A percentile compares a stretch with the other conserved stretches of the same genome.
Conservation (phyloP, 202 grass and related monocot species). For the Zizania palustris region DNA sequence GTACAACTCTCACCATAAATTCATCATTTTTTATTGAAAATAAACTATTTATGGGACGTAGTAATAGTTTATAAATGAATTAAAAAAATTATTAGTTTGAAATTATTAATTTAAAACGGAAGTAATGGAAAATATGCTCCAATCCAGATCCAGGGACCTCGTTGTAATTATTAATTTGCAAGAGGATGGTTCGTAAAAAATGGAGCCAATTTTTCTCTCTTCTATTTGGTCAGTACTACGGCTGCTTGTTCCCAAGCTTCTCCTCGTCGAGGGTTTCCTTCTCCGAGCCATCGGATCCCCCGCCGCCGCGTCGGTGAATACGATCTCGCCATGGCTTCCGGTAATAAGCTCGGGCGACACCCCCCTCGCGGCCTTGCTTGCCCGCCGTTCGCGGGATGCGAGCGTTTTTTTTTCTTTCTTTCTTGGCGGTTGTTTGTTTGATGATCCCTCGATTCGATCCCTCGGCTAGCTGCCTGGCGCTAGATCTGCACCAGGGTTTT, state of each 20-base stretch:
- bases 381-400: not conserved
- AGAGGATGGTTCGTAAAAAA: not conserved
- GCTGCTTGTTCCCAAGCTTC: constrained; percentile 34
- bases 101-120: too few relatives aligned
- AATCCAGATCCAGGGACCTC: not conserved
- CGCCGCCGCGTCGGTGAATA: not conserved
- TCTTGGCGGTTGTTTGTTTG: not conserved
- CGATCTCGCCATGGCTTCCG: constrained; percentile 50
- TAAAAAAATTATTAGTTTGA: too few relatives aligned
- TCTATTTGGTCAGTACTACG: constrained; percentile 12
- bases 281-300: not conserved
- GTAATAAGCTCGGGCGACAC: not conserved
- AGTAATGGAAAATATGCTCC: too few relatives aligned
- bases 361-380: too few relatives aligned
- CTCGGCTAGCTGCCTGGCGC: not conserved
- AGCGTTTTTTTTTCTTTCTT: not conserved
- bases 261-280: constrained; percentile 20
- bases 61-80: too few relatives aligned
- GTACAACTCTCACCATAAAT: too few relatives aligned
- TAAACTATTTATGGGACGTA: too few relatives aligned
- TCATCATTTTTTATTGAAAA: too few relatives aligned
- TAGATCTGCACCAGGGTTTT: constrained; percentile 23
- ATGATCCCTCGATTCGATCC: not conserved
- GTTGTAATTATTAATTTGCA: not conserved
- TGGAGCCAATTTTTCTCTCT: not conserved